Percentiles rank a stretch among this genome's conserved stretches.
These are phyloP conservation scores for Plasmopara halstedii DNA, from an alignment of 352 stramenopile species.

Conservation along the genomic window DNA sequence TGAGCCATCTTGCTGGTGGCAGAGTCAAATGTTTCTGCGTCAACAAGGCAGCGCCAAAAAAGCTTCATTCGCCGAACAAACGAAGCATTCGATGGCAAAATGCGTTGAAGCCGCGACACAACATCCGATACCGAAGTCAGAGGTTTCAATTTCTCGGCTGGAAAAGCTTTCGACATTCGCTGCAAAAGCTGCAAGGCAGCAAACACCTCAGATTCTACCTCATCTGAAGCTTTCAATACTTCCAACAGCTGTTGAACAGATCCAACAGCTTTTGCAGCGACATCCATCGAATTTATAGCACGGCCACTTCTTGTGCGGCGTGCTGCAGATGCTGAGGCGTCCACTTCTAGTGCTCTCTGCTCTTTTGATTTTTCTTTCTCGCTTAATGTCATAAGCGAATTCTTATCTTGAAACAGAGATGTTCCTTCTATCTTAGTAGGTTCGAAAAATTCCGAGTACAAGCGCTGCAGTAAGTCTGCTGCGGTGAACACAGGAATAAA, in stretches of 20 bases:
- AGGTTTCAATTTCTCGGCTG: constrained; percentile 56
- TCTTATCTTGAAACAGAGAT: constrained; percentile 70
- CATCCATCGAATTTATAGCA: constrained; percentile 16
- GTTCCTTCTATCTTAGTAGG: constrained; percentile 43
- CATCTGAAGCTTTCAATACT: constrained; percentile 15
- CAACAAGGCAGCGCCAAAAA: constrained; percentile 62
- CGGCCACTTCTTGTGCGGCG: constrained; percentile 33
- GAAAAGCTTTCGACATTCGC: constrained; percentile 45
- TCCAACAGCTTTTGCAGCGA: constrained; percentile 6
- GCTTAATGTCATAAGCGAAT: constrained; percentile 22
- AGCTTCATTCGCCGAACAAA: constrained; percentile 84
- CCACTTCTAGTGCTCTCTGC: constrained; percentile 2
- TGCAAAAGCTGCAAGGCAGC: constrained; percentile 44
- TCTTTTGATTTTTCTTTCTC: constrained; percentile 6
- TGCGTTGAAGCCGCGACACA: constrained; percentile 26
- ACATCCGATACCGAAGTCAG: constrained; percentile 32
- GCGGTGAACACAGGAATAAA: constrained; percentile 80
- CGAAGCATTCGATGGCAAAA: constrained; percentile 41
- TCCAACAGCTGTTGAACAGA: constrained; percentile 30
- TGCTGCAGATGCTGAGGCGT: background rate
- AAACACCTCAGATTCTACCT: constrained; percentile 35
- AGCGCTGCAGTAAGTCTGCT: constrained; percentile 68
- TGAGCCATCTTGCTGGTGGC: constrained; percentile 13
- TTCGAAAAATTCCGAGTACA: constrained; percentile 72
- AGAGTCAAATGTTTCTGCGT: constrained; percentile 19